Conservation (phyloP, 73 alveolate species). For the Loxodes magnus region DNA sequence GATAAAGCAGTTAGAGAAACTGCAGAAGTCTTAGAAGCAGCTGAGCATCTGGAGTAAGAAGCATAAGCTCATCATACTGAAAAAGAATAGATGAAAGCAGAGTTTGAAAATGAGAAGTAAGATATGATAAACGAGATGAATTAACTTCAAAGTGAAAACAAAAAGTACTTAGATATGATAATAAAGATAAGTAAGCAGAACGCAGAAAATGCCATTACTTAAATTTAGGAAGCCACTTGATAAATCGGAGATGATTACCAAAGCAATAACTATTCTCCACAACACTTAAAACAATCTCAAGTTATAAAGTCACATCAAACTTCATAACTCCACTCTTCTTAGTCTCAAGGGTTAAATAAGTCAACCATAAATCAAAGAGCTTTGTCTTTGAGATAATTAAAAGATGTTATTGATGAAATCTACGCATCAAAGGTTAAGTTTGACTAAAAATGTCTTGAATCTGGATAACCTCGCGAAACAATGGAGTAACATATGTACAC, state of each 20-base stretch:
- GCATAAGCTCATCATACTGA: conserved; percentile 4
- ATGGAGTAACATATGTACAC: conserved; percentile 91
- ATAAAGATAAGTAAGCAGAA: conserved; percentile 20
- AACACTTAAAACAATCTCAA: background rate
- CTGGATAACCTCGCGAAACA: conserved; percentile 73
- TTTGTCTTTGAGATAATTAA: conserved; percentile 33
- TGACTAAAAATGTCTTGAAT: conserved; percentile 64
- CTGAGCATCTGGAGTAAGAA: conserved; percentile 7
- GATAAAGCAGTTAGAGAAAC: conserved; percentile 14
- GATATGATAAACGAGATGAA: conserved; percentile 16
- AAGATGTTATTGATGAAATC: conserved; percentile 71
- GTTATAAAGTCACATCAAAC: background rate
- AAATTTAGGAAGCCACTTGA: too few relatives aligned
- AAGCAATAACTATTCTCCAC: background rate
- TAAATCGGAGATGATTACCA: too few relatives aligned
- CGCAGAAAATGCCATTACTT: conserved; percentile 4
- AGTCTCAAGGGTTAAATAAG: background rate
- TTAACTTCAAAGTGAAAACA: conserved; percentile 23
- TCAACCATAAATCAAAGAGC: conserved; percentile 11
- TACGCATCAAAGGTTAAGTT: conserved; percentile 61
- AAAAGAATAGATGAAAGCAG: background rate
- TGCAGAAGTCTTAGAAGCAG: conserved; percentile 11
- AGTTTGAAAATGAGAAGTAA: conserved; percentile 6
- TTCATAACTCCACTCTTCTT: background rate
- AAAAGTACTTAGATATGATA: conserved; percentile 28